These are phyloP conservation scores for Phaffomyces opuntiae DNA, from an alignment of 805 yeast species.

Conservation along the genomic window DNA sequence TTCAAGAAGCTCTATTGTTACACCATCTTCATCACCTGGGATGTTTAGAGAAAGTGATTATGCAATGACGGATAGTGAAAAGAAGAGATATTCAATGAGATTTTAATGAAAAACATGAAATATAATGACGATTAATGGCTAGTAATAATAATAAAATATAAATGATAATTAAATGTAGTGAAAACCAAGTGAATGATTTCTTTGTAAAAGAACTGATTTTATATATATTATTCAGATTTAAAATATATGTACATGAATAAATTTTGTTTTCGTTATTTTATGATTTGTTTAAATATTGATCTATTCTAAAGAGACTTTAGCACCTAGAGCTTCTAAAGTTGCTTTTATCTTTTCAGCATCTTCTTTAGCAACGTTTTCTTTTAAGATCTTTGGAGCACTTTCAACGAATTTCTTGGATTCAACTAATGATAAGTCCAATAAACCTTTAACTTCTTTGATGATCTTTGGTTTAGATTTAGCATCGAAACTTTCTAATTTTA, in stretches of 20 bases:
- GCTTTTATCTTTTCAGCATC: slow-evolving; percentile 96
- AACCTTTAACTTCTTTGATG: slow-evolving; percentile 91
- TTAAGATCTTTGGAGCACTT: slow-evolving; percentile 91
- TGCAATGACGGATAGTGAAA: not conserved
- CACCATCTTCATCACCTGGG: not conserved
- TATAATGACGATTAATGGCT: too few species aligned
- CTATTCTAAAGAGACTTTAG: slow-evolving; percentile 83
- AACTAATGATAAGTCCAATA: slow-evolving; percentile 87
- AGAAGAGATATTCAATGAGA: slow-evolving; percentile 21
- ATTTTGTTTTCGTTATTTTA: not conserved
- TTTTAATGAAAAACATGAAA: slow-evolving; percentile 6
- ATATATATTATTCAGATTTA: not conserved
- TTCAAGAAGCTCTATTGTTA: not conserved
- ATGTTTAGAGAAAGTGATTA: not conserved
- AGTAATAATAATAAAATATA: too few species aligned
- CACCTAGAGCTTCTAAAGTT: slow-evolving; percentile 91
- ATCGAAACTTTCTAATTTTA: slow-evolving; percentile 91
- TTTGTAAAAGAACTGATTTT: not conserved
- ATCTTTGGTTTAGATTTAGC: slow-evolving; percentile 95
- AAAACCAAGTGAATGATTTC: not conserved
- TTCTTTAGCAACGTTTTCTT: slow-evolving; percentile 94
- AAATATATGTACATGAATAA: slow-evolving; percentile 5
- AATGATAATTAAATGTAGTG: not conserved
- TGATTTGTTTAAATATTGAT: not conserved
- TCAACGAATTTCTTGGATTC: slow-evolving; percentile 98